A percentile compares a stretch with the other conserved stretches of the same genome.
Conservation (phyloP, 345 rosid species). For the Moricandia arvensis region DNA sequence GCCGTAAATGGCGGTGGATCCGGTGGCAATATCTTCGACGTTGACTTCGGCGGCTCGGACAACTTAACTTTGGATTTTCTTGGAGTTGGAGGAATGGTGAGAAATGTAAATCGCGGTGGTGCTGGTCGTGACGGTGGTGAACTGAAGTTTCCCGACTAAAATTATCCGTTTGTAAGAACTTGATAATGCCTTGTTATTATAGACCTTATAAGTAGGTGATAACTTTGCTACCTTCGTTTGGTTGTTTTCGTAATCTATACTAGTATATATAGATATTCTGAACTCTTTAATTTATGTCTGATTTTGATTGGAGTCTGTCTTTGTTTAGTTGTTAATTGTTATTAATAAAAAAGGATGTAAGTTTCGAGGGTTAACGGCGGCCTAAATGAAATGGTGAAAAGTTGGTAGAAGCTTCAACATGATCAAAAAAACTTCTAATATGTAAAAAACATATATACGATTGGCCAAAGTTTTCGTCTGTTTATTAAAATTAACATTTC, state of each 20-base stretch:
- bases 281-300: constrained; percentile 8
- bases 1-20: constrained; percentile 28
- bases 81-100: constrained; percentile 72
- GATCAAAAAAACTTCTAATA: no score
- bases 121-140: constrained; percentile 29
- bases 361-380: neutral
- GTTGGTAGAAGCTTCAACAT: neutral
- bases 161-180: constrained; percentile 33
- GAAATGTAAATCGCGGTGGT: constrained; percentile 40
- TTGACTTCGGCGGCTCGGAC: constrained; percentile 45
- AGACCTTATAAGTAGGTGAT: constrained; percentile 11
- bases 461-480: no score
- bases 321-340: neutral
- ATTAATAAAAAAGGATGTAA: constrained; percentile 13
- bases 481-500: no score
- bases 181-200: constrained; percentile 10
- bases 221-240: constrained; percentile 10
- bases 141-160: constrained; percentile 30
- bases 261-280: constrained; percentile 2
- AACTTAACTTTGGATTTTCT: constrained; percentile 76
- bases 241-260: neutral
- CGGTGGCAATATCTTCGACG: constrained; percentile 38
- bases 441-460: no score
- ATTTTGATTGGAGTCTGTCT: neutral
- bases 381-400: neutral